Percentiles rank a stretch among this genome's conserved stretches.
Conservation (phyloP, 2,329 filamentous ascomycete species). For the Ilyonectria mors-panacis region DNA sequence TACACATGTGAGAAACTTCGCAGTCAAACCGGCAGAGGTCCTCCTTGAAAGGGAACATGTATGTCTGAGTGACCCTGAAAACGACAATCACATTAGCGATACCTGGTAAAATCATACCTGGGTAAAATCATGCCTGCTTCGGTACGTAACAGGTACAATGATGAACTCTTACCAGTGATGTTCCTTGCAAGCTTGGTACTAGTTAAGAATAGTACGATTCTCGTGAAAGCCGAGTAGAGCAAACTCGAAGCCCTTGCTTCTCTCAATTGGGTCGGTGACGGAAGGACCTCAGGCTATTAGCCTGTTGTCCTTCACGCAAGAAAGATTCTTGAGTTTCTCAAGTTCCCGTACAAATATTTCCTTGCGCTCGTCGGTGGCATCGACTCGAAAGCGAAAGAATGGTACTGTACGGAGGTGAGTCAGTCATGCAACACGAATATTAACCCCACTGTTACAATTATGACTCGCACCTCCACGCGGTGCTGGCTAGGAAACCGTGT, state of each 20-base stretch:
- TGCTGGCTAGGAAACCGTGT: no score
- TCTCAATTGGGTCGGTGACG: constrained; percentile 23
- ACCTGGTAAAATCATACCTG: no score
- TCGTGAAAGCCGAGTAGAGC: constrained; percentile 30
- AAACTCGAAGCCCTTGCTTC: constrained; percentile 32
- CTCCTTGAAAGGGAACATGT: constrained; percentile 31
- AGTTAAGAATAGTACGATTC: constrained; percentile 24
- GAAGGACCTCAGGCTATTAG: constrained; percentile 28
- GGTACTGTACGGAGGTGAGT: no score
- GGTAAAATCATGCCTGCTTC: no score
- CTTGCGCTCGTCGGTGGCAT: constrained; percentile 29
- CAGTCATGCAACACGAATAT: no score
- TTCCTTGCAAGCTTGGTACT: constrained; percentile 30
- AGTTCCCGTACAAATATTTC: constrained; percentile 26
- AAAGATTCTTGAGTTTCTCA: constrained; percentile 24
- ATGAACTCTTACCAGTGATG: constrained; percentile 15
- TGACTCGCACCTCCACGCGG: no score
- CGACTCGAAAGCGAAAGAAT: constrained; percentile 28
- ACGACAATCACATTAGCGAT: no score
- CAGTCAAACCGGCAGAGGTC: constrained; percentile 30
- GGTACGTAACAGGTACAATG: no score
- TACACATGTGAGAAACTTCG: constrained; percentile 3
- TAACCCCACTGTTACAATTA: no score
- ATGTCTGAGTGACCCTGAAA: constrained; percentile 30
- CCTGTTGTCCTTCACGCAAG: constrained; percentile 30